Conservation (phyloP, 345 rosid genomes). For the Reutealis trisperma region DNA sequence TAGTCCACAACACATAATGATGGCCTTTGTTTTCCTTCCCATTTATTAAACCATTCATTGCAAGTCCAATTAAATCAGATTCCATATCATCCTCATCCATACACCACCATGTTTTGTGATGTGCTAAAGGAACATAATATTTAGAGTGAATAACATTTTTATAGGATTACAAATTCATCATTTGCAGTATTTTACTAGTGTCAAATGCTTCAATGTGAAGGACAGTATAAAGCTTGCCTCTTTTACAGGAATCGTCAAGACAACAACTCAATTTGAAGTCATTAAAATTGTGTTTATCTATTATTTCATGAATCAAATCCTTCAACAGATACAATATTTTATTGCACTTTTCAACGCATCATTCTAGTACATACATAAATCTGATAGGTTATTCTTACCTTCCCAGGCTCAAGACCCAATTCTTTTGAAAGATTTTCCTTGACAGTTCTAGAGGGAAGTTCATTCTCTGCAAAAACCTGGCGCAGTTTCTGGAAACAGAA, state of each 20-base stretch:
- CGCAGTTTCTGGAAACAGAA: conserved; percentile 77
- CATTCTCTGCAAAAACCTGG: conserved; percentile 82
- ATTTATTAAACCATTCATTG: not conserved
- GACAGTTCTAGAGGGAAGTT: conserved; percentile 82
- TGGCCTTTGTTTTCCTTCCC: not conserved
- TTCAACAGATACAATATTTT: not conserved
- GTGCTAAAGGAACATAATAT: not conserved
- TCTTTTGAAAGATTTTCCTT: conserved; percentile 79
- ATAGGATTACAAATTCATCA: not conserved
- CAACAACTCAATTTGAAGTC: too few relatives aligned
- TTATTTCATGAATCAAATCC: not conserved
- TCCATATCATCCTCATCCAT: too few relatives aligned
- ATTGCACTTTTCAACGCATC: not conserved
- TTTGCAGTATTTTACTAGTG: not conserved
- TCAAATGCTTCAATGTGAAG: not conserved
- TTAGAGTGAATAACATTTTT: not conserved
- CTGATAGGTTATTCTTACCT: conserved; percentile 45
- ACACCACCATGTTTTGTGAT: not conserved
- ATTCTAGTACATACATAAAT: not conserved
- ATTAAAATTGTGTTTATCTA: not conserved
- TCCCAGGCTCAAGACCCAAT: conserved; percentile 76
- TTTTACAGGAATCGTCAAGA: too few relatives aligned
- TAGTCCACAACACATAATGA: not conserved
- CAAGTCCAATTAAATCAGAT: not conserved
- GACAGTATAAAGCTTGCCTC: too few relatives aligned